Base-by-base conservation (phyloP, 768 basidiomycete genomes). In the Lactifluus hygrophoroides region DNA sequence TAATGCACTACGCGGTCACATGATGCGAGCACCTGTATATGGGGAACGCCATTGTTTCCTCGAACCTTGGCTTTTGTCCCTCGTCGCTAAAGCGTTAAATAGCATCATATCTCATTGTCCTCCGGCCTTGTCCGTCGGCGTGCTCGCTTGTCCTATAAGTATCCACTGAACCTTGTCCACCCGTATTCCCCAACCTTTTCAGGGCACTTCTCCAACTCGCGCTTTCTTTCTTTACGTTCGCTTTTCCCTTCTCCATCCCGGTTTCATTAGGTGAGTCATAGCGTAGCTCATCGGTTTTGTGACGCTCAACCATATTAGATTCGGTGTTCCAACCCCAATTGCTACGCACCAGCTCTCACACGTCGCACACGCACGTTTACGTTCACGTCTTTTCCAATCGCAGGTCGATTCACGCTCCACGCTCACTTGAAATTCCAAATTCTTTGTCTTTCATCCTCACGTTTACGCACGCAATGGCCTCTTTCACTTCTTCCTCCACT, bases 321-420 rank as follows among this genome's bases (percentile, higher is more conserved):
- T 62, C 47, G 43, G 43, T 43, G 5, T 56, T 46, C 30, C 40
- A 16, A 17, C 46, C 21, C 46, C 56, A 52, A 57, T 65, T 63
- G 63, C 68, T 67, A 64, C 69, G 65, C 68, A 56, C 56, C 57
- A 57, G 66, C 66, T 63, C 65, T n/a, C n/a, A n/a, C n/a, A n/a
- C n/a, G n/a, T 63, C 45, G 44, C 60, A 52, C 57, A 43, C 19
- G 42, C 50, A 34, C 62, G 54, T 46, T 58, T 52, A 55, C 64
- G 56, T 67, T 67, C 66, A 66, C 69, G 71, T 66, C 70, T 68
- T 63, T 59, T 61, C 65, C 61, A 71, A 82, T 84, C 84, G 84
- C 83, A 75, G 82, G 82, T 75, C 84, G 83, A 85, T 82, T 75
- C 67, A 66, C 65, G 53, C 65, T 81, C 74, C 67, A 66, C 65